Evolutionary conservation across 148 eudicot species (phyloP).

Genomic region (Diospyros kaki): DNA sequence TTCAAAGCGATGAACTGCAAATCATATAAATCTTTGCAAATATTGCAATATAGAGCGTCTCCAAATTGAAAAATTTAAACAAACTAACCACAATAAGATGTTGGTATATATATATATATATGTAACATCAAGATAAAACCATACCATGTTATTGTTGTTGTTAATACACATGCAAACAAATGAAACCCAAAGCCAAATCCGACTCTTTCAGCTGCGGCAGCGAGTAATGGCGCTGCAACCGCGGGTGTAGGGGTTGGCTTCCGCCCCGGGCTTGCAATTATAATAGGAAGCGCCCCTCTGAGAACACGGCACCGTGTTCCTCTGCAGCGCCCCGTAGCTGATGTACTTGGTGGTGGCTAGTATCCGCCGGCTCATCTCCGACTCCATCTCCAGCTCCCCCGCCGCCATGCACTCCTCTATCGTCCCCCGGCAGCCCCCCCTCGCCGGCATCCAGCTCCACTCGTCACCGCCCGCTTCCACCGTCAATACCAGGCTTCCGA

Average conservation of each 20-base stretch:
- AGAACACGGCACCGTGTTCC: conserved; percentile 64
- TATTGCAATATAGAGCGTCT: no score
- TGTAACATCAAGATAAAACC: no score
- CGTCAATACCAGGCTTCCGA: conserved; percentile 6
- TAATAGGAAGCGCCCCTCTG: conserved; percentile 66
- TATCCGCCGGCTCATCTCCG: conserved; percentile 53
- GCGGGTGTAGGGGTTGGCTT: conserved; percentile 66
- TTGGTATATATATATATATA: no score
- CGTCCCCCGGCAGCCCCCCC: conserved; percentile 29
- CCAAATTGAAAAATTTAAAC: no score
- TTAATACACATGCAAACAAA: not conserved
- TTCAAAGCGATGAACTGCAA: no score
- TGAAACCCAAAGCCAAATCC: not conserved
- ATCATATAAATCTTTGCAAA: no score
- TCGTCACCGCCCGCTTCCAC: conserved; percentile 9
- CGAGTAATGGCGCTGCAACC: conserved; percentile 61
- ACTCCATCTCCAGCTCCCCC: conserved; percentile 49
- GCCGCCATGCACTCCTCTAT: conserved; percentile 35
- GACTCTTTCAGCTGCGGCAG: conserved; percentile 39
- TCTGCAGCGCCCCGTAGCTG: conserved; percentile 56
- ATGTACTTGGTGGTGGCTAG: conserved; percentile 42
- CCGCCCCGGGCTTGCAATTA: conserved; percentile 52
- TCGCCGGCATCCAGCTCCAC: conserved; percentile 20
- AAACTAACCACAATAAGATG: no score
- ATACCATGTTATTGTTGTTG: no score